Conservation (phyloP, 2,329 filamentous ascomycete species). For the Cryphonectria japonica region DNA sequence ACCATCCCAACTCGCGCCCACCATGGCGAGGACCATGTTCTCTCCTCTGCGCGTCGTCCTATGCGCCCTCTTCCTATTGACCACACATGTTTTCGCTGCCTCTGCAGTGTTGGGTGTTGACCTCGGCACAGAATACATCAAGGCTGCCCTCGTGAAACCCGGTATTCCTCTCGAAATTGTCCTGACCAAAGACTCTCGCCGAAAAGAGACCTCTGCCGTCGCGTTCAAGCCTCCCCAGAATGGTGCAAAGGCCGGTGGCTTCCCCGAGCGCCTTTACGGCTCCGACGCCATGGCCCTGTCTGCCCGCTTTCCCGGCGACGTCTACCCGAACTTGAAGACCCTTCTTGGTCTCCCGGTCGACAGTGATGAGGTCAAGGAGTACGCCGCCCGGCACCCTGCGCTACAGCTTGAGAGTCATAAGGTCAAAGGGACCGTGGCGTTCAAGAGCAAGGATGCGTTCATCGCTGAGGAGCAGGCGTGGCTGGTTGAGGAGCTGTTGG, state of each 20-base stretch:
- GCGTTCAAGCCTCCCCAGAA: conserved; percentile 86
- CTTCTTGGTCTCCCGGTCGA: conserved; percentile 76
- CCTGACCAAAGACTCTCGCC: conserved; percentile 94
- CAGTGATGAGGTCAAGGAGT: conserved; percentile 67
- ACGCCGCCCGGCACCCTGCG: conserved; percentile 76
- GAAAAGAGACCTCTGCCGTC: conserved; percentile 90
- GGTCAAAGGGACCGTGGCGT: conserved; percentile 71
- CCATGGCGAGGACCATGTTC: conserved; percentile 43
- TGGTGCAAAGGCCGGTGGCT: conserved; percentile 65
- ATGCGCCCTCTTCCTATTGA: conserved; percentile 47
- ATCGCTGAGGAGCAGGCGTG: conserved; percentile 64
- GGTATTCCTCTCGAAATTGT: conserved; percentile 98
- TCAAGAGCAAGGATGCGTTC: conserved; percentile 74
- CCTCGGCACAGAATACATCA: conserved; percentile 95
- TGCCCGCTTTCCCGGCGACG: conserved; percentile 86
- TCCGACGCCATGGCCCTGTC: conserved; percentile 87
- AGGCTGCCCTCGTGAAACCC: conserved; percentile 93
- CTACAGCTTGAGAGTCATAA: conserved; percentile 67
- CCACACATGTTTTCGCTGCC: conserved; percentile 54
- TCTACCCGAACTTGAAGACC: conserved; percentile 92
- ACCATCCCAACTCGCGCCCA: conserved; percentile 35
- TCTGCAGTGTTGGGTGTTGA: conserved; percentile 89
- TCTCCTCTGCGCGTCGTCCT: conserved; percentile 44
- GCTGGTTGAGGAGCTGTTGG: conserved; percentile 90
- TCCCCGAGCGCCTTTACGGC: conserved; percentile 89